Percentiles rank a stretch among this genome's conserved stretches.
phyloP scores from a whole-genome alignment of 768 basidiomycete species.

The Rhodotorula taiwanensis region DNA sequence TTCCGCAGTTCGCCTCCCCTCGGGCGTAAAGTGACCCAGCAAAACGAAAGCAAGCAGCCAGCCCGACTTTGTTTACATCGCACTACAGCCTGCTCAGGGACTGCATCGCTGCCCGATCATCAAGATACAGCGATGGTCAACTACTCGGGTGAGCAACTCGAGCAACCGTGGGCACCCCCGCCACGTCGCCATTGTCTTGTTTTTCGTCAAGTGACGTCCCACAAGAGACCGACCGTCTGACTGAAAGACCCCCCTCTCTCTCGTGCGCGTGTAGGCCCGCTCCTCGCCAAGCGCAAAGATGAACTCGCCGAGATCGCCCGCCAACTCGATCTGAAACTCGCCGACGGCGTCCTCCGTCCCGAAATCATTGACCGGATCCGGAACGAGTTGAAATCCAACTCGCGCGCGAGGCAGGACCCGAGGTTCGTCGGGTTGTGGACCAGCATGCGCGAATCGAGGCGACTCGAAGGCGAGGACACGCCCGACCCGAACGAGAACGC shows the following conservation, averaged over 20 bases:
- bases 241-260: background rate
- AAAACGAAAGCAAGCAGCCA: too few species aligned
- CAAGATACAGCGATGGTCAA: background rate
- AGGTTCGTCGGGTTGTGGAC: constrained; percentile 12
- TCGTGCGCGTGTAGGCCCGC: background rate
- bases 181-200: background rate
- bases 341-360: background rate
- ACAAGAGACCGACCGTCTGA: too few species aligned
- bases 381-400: constrained; percentile 5
- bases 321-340: background rate
- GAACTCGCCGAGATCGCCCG: constrained; percentile 2
- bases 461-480: background rate
- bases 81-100: too few species aligned
- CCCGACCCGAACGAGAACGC: background rate
- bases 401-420: background rate
- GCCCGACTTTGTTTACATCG: too few species aligned
- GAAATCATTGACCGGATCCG: constrained; percentile 10
- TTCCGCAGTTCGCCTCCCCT: background rate
- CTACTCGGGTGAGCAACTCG: background rate
- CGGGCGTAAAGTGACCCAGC: too few species aligned
- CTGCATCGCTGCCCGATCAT: too few species aligned
- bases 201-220: too few species aligned
- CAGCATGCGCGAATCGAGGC: constrained; percentile 15
- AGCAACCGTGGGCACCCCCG: too few species aligned
- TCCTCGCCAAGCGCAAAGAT: constrained; percentile 3